A percentile compares a stretch with the other conserved stretches of the same genome.
These are phyloP conservation scores for Paecilomyces formosus DNA, from an alignment of 2,329 filamentous ascomycete species.

Conservation along the genomic window DNA sequence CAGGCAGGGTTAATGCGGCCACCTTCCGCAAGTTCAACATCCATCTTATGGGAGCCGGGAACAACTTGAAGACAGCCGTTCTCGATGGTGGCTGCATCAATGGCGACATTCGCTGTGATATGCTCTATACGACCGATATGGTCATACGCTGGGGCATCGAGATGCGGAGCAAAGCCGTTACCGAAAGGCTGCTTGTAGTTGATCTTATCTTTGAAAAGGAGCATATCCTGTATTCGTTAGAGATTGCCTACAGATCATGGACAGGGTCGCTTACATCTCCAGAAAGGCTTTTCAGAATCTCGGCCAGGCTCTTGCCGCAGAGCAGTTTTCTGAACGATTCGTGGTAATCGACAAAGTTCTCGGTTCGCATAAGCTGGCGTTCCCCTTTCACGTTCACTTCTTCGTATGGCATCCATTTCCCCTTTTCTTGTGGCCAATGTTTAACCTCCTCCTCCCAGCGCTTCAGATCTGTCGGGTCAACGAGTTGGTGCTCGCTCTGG, in stretches of 20 bases:
- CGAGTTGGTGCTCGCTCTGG: conserved; percentile 18
- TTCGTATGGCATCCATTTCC: conserved; percentile 26
- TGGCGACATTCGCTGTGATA: conserved; percentile 26
- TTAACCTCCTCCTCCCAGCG: conserved; percentile 18
- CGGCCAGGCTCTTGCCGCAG: conserved; percentile 16
- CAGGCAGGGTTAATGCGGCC: conserved; percentile 23
- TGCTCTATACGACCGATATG: conserved; percentile 28
- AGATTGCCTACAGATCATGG: background rate
- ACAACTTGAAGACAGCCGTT: conserved; percentile 30
- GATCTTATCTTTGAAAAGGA: conserved; percentile 31
- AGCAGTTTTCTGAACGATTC: conserved; percentile 17
- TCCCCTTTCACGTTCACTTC: conserved; percentile 24
- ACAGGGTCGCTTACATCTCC: conserved; percentile 14
- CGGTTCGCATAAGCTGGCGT: conserved; percentile 25
- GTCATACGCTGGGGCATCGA: conserved; percentile 29
- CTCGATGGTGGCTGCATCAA: conserved; percentile 21
- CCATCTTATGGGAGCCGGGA: conserved; percentile 25
- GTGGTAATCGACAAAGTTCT: conserved; percentile 26
- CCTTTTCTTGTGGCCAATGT: conserved; percentile 20
- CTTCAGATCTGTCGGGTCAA: conserved; percentile 15
- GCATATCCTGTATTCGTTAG: conserved; percentile 16
- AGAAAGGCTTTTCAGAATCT: conserved; percentile 19
- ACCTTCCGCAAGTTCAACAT: conserved; percentile 20
- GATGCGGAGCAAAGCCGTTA: conserved; percentile 27
- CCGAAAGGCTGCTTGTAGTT: conserved; percentile 28